Evolutionary conservation across 352 stramenopile species (phyloP).

Genomic region (Phytophthora syringae): DNA sequence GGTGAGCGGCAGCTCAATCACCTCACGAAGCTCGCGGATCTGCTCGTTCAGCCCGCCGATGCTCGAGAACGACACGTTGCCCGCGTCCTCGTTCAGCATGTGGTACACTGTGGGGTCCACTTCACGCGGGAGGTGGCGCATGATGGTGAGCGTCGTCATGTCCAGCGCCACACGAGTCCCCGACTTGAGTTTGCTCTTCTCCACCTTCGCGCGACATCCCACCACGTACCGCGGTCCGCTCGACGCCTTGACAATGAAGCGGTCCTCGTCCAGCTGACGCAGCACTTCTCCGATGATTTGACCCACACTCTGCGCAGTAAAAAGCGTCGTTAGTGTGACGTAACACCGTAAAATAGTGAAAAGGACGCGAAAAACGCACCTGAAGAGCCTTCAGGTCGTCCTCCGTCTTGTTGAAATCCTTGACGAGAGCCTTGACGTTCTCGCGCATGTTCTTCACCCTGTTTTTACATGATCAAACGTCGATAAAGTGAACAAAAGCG

Average conservation of each 20-base stretch:
- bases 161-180: slow-evolving; percentile 98
- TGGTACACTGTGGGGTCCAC: slow-evolving; percentile 99
- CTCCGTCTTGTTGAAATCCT: slow-evolving; percentile 99
- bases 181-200: slow-evolving; percentile 96
- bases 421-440: slow-evolving; percentile 95
- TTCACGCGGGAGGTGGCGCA: slow-evolving; percentile 97
- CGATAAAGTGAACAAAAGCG: slow-evolving; percentile 11
- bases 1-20: slow-evolving; percentile 99
- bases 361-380: slow-evolving; percentile 35
- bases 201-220: slow-evolving; percentile 94
- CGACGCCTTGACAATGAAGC: slow-evolving; percentile 99
- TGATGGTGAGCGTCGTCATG: slow-evolving; percentile 99
- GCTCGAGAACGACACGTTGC: slow-evolving; percentile 96
- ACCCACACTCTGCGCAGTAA: slow-evolving; percentile 93
- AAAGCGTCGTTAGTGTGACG: slow-evolving; percentile 15
- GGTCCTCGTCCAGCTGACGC: slow-evolving; percentile 97
- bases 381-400: slow-evolving; percentile 97
- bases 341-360: background rate
- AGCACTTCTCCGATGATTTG: slow-evolving; percentile 99
- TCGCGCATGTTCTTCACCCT: slow-evolving; percentile 97
- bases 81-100: slow-evolving; percentile 99
- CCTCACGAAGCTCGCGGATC: slow-evolving; percentile 96
- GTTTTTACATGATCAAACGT: slow-evolving; percentile 1
- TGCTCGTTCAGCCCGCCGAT: slow-evolving; percentile 99
- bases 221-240: slow-evolving; percentile 99